These are phyloP conservation scores for Domatiomyces catenatus DNA, from an alignment of 2,329 filamentous ascomycete species.

Conservation along the genomic window DNA sequence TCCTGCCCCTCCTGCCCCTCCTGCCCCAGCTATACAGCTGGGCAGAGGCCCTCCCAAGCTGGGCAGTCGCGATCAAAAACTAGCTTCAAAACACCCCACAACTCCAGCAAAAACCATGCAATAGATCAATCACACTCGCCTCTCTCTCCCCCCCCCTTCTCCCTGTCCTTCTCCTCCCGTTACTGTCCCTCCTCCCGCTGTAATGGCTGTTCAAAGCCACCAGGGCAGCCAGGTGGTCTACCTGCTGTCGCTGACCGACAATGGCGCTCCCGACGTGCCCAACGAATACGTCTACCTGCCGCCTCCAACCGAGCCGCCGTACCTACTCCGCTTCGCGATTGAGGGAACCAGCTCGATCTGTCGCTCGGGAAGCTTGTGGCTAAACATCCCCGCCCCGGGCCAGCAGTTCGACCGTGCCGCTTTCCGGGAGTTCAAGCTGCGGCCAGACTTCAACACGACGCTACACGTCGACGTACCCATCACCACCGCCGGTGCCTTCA, in stretches of 20 bases:
- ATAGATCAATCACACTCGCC: conserved; percentile 1
- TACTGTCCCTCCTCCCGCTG: background rate
- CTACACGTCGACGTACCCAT: conserved; percentile 84
- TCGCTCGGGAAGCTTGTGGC: conserved; percentile 84
- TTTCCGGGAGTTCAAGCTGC: conserved; percentile 67
- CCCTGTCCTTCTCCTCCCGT: background rate
- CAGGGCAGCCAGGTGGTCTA: conserved; percentile 46
- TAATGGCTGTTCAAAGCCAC: conserved; percentile 15
- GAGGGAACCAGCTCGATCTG: conserved; percentile 58
- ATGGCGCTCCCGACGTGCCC: conserved; percentile 77
- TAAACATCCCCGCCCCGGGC: conserved; percentile 75
- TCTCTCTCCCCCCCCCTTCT: background rate
- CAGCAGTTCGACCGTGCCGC: conserved; percentile 59
- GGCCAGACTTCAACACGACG: conserved; percentile 81
- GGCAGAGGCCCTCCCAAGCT: background rate
- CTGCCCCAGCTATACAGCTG: background rate
- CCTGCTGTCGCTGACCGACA: conserved; percentile 76
- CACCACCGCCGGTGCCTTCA: conserved; percentile 68
- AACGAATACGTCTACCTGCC: conserved; percentile 87
- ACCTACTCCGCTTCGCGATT: conserved; percentile 30
- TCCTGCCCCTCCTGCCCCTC: no score
- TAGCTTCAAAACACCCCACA: background rate
- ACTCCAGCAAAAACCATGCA: conserved; percentile 3
- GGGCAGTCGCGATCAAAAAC: background rate
- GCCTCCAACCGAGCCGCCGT: conserved; percentile 54